Evolutionary conservation across 139 green algal species (phyloP), one percentile per base, ranked within the genome.

Genomic region (Yamagishiella unicocca): DNA sequence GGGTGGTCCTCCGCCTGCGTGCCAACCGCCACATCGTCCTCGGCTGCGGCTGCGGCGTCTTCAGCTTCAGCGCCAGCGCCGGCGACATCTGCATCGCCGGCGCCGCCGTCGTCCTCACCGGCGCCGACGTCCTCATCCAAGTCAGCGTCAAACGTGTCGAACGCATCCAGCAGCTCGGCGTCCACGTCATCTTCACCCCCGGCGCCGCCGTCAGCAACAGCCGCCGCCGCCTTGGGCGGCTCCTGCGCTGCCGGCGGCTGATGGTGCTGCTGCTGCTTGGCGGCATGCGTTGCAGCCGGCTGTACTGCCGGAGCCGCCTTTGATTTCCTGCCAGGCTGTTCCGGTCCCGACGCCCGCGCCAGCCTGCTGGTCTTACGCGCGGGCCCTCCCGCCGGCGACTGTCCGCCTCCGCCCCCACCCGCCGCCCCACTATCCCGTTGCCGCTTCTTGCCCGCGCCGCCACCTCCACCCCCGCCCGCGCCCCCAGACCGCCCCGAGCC

Each of bases 211-310:
- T 4, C 46, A 35, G 62, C 29, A 1, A n/a, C 40, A 14, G 89
- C 79, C 45, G 33, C 74, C 29, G n/a, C 29, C 42, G 70, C 43
- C 43, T 33, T 55, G 9, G 72, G 27, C 72, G 0, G 42, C 29
- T 58, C 72, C 43, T 62, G 72, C 29, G 72, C n/a, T 9, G 72
- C 24, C 72, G 35, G 22, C 17, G 67, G 78, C 67, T 94, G 94
- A 42, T 89, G 96, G 1, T 37, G 31, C 61, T 93, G 64, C 2
- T 96, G 94, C 75, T 38, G 50, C 50, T 27, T 68, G 31, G 12
- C 29, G 40, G 8, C n/a, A 31, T 42, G 73, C 42, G 1, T 81
- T 79, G n/a, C n/a, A n/a, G n/a, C n/a, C n/a, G n/a, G n/a, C n/a
- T n/a, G n/a, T n/a, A n/a, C n/a, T n/a, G n/a, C n/a, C n/a, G n/a